Conservation (phyloP, 2,329 filamentous ascomycete genomes). For the Venturia effusa region DNA sequence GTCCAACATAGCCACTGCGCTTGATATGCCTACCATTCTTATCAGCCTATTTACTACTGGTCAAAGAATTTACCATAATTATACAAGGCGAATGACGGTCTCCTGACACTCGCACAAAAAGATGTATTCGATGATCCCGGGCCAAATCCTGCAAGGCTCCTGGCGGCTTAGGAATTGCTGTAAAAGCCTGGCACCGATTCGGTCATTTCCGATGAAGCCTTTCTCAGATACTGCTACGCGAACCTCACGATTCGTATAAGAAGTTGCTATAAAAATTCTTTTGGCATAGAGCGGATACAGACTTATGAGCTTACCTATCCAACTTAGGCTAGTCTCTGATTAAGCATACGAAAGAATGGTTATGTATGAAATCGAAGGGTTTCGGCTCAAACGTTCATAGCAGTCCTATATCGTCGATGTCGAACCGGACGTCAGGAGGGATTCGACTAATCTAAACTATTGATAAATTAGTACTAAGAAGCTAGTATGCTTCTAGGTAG, state of each 20-base stretch:
- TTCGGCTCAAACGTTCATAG: conserved; percentile 40
- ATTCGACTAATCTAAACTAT: conserved; percentile 34
- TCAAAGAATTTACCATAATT: not conserved
- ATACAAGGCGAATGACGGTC: not conserved
- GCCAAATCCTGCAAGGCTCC: not conserved
- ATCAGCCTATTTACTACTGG: not conserved
- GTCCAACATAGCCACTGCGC: conserved; percentile 41
- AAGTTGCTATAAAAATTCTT: not conserved
- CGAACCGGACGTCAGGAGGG: conserved; percentile 50
- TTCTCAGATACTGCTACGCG: not conserved
- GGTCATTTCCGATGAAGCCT: not conserved
- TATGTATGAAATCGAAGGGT: conserved; percentile 46
- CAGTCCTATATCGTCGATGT: conserved; percentile 51
- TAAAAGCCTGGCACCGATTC: not conserved
- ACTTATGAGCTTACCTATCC: conserved; percentile 37
- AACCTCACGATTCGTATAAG: not conserved
- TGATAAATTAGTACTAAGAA: conserved; percentile 25
- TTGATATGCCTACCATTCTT: conserved; percentile 16
- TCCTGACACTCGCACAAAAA: not conserved
- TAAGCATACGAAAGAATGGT: conserved; percentile 38
- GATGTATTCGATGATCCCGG: not conserved
- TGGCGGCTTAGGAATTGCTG: not conserved
- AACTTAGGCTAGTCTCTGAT: conserved; percentile 44
- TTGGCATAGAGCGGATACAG: conserved; percentile 7
- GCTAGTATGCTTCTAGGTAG: conserved; percentile 20